Evolutionary conservation across 805 yeast species (phyloP).

Genomic region (Wickerhamomyces rabaulensis): DNA sequence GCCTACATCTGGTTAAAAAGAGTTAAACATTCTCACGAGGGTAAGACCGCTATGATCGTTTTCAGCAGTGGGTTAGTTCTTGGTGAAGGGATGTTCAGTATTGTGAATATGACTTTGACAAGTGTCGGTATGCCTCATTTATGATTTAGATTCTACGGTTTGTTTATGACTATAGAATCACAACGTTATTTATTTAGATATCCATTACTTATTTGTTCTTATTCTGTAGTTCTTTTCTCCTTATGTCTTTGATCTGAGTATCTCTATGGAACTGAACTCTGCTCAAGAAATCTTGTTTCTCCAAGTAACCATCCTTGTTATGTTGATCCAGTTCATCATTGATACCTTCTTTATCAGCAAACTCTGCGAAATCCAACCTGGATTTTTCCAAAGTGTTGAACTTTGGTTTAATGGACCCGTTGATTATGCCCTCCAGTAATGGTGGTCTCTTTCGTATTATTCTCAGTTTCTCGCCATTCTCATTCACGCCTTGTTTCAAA

Average conservation of each 20-base stretch:
- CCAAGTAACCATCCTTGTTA: constrained; percentile 88
- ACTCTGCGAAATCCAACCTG: constrained; percentile 89
- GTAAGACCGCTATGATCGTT: constrained; percentile 73
- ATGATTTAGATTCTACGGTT: not conserved
- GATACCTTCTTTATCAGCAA: constrained; percentile 82
- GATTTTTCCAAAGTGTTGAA: constrained; percentile 91
- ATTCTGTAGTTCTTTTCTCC: constrained; percentile 29
- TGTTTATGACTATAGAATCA: not conserved
- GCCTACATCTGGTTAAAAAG: constrained; percentile 53
- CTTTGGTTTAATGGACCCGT: constrained; percentile 66
- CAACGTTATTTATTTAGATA: not conserved
- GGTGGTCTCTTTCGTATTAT: constrained; percentile 70
- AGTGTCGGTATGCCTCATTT: constrained; percentile 62
- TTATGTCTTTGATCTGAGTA: constrained; percentile 31
- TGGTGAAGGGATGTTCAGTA: constrained; percentile 91
- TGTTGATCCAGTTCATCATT: constrained; percentile 74
- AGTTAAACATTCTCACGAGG: constrained; percentile 33
- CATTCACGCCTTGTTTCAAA: constrained; percentile 12
- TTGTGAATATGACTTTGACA: constrained; percentile 73
- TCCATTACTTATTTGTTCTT: constrained; percentile 7
- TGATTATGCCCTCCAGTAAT: constrained; percentile 68
- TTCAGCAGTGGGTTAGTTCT: constrained; percentile 87
- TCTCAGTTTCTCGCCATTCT: constrained; percentile 33
- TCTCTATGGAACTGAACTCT: constrained; percentile 54
- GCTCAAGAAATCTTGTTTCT: constrained; percentile 82